A percentile compares a stretch with the other conserved stretches of the same genome.
These are phyloP conservation scores for Somion occarium DNA, from an alignment of 1,284 basidiomycete genomes.

Conservation along the genomic window DNA sequence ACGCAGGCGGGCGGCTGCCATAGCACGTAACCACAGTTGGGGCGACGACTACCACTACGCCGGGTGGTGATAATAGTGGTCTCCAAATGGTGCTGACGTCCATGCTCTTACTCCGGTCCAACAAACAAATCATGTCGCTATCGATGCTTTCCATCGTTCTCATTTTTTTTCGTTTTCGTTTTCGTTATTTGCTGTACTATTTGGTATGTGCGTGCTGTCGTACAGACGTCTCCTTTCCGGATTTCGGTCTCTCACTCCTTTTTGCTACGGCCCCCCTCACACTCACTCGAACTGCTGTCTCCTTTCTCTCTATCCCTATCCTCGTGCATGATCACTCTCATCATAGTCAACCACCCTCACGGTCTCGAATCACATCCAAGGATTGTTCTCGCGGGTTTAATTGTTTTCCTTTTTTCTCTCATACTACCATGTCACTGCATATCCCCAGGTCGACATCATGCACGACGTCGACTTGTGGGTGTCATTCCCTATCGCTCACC, in stretches of 20 bases:
- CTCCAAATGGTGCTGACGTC: neutral
- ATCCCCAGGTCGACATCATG: neutral
- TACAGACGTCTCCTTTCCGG: too few relatives aligned
- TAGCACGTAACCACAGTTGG: constrained; percentile 65
- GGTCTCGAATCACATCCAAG: neutral
- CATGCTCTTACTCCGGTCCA: neutral
- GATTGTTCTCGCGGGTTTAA: neutral
- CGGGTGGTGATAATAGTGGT: constrained; percentile 45
- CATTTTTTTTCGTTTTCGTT: constrained; percentile 3
- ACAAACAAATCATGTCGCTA: neutral
- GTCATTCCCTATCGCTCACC: neutral
- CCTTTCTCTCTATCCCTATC: neutral
- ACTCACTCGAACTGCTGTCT: neutral
- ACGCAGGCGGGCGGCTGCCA: constrained; percentile 35
- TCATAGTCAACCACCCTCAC: neutral
- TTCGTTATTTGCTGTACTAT: constrained; percentile 4
- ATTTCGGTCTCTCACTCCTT: too few relatives aligned
- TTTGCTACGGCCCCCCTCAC: too few relatives aligned
- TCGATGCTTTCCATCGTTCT: neutral
- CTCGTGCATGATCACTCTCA: neutral
- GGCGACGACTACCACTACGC: constrained; percentile 61
- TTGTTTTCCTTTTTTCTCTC: neutral
- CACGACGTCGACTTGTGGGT: neutral
- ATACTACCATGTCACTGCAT: neutral
- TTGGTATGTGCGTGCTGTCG: too few relatives aligned